Percentiles rank a stretch among this genome's conserved stretches.
Evolutionary conservation across 805 yeast species (phyloP).

Genomic region (Lachancea dasiensis): DNA sequence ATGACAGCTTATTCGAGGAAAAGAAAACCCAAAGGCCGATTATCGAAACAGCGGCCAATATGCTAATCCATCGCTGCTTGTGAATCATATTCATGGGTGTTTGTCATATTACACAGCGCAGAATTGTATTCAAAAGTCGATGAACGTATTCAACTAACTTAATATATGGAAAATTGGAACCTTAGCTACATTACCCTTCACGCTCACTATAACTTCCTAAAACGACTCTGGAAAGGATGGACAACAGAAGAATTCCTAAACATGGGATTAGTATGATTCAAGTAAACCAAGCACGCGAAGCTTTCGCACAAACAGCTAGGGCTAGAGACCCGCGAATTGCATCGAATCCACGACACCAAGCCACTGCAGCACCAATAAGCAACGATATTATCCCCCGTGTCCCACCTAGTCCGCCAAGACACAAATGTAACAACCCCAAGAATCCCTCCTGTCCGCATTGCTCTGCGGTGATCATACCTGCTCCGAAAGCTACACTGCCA

Average conservation of each 20-base stretch:
- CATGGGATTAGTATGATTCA: slow-evolving; percentile 50
- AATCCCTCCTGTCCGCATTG: slow-evolving; percentile 55
- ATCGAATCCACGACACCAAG: background rate
- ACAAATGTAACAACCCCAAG: slow-evolving; percentile 29
- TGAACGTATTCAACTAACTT: too few species aligned
- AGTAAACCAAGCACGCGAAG: slow-evolving; percentile 56
- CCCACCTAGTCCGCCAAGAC: too few species aligned
- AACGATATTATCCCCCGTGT: too few species aligned
- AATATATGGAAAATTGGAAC: background rate
- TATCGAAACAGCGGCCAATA: slow-evolving; percentile 16
- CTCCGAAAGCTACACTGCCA: slow-evolving; percentile 64
- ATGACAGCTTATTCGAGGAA: slow-evolving; percentile 24
- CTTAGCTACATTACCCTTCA: background rate
- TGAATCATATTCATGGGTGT: slow-evolving; percentile 4
- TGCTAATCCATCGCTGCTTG: slow-evolving; percentile 11
- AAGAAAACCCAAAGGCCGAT: slow-evolving; percentile 23
- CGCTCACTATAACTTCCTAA: too few species aligned
- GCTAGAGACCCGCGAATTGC: slow-evolving; percentile 22
- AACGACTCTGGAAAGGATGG: slow-evolving; percentile 3
- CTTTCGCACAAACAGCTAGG: slow-evolving; percentile 40
- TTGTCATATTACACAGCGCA: background rate
- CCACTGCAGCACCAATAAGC: background rate
- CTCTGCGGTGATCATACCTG: slow-evolving; percentile 71
- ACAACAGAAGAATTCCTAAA: slow-evolving; percentile 2
- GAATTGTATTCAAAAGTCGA: too few species aligned